Evolutionary conservation across 345 rosid genomes (phyloP).

Genomic region (Diplotaxis tenuifolia): DNA sequence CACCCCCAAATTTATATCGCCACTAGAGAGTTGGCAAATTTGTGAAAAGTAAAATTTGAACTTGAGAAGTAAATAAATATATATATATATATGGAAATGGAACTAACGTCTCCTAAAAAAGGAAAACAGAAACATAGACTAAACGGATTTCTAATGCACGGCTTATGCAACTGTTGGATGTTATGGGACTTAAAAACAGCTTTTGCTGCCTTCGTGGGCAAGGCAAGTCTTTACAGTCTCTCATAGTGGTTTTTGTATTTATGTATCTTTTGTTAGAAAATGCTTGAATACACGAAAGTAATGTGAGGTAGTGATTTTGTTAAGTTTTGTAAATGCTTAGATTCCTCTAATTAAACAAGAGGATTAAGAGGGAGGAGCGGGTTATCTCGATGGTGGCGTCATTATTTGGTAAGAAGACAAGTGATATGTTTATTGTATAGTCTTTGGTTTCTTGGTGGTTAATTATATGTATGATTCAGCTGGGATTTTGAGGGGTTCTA

Average conservation of each 20-base stretch:
- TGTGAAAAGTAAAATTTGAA: neutral
- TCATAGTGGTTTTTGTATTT: neutral
- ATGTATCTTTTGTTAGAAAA: too few species aligned
- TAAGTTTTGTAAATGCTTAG: conserved; percentile 41
- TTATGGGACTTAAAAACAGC: too few species aligned
- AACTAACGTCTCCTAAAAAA: too few species aligned
- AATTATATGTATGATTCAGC: conserved; percentile 48
- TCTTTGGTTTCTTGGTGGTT: conserved; percentile 11
- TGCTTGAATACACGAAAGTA: neutral
- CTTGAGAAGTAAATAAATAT: too few species aligned
- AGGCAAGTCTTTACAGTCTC: too few species aligned
- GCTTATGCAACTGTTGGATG: too few species aligned
- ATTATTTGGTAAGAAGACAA: conserved; percentile 81
- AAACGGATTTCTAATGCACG: too few species aligned
- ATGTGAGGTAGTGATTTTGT: conserved; percentile 1
- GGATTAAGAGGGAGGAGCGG: conserved; percentile 88
- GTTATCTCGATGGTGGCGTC: conserved; percentile 77
- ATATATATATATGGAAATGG: too few species aligned
- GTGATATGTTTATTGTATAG: conserved; percentile 30
- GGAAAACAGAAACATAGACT: too few species aligned
- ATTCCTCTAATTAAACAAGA: conserved; percentile 83
- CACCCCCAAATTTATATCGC: neutral
- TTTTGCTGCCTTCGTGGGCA: too few species aligned
- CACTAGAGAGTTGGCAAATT: neutral
- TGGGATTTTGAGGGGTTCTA: conserved; percentile 86